Base-by-base conservation (phyloP, 1,139 yeast species). In the Eremothecium sinecaudum region DNA sequence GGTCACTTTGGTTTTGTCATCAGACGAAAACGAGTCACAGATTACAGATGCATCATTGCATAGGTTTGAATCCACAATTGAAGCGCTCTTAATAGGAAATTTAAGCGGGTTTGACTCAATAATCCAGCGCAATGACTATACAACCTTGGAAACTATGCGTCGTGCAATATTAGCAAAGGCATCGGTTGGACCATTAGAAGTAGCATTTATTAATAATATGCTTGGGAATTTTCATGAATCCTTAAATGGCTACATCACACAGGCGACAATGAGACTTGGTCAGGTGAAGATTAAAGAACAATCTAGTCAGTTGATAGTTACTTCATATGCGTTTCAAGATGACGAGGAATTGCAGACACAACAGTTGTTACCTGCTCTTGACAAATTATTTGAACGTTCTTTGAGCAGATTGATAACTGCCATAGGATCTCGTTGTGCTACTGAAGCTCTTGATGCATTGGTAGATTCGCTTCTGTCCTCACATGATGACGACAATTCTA, bases 381-480 rank as follows among this genome's bases (percentile, higher is more conserved):
- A 34, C 20, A 34, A 47, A 13, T 37, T 39, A 0, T 44, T 45
- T 3, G 58, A 55, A 28, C 14, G 14, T 2, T 22, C 43, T 4
- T 30, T 57, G 2, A 33, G 46, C 4, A 32, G 32, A 3, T 26
- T 58, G 6, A 37, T 56, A 2, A 43, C 44, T 18, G 13, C 37
- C 2, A 15, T 56, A 1, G 61, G 60, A 2, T 27, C 31, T 22
- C 41, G n/a, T 18, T 34, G 36, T 5, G 13, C 18, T 8, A 22
- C 16, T 7, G 19, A 28, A 19, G 28, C n/a, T 19, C 14, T 46
- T 3, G 36, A 33, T 10, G 15, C 17, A 4, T n/a, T 40, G 2
- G 23, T 47, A 14, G 38, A 35, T 10, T 15, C 31, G 9, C 12
- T 44, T 3, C 28, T 45, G 11, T 38, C 57, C 1, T 38, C 47